Evolutionary conservation across 2,329 filamentous ascomycete species (phyloP), one percentile per base, ranked within the genome.

Genomic region (Fusarium goolgardi): DNA sequence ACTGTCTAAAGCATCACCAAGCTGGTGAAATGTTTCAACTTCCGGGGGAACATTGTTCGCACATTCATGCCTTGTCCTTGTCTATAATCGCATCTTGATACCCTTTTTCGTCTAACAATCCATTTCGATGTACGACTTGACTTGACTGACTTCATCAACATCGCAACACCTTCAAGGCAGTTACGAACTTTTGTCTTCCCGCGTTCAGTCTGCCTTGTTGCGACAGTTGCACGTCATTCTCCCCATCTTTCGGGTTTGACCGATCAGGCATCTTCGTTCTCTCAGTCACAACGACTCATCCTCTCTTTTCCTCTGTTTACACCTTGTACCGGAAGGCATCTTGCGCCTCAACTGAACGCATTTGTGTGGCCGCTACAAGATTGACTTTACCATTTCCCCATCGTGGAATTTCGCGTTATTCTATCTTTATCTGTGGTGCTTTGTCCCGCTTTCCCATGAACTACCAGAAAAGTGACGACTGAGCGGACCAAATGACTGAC

Each of bases 181-280:
- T 39, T 20, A 29, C 21, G 47, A 29, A 39, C 20, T 53, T 29
- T 4, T 41, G 27, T 29, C 21, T 20, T 53, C 41, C 59, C 44
- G 16, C 54, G 40, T 55, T 51, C 35, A 8, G 34, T 55, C 34
- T 54, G 60, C 61, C 60, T 43, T 32, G 51, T 54, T 40, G 25
- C 29, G 27, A 32, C 54, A 41, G 37, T 37, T 43, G 29, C 23
- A 49, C 29, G 37, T 23, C 46, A 54, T 40, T 35, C 37, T 29
- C 13, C 41, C 20, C 25, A 21, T 34, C 34, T 21, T 11, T 65
- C 63, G 63, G 63, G 40, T 60, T 65, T 64, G 52, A 23, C 65
- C 64, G 64, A 68, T 25, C 34, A 67, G 65, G 65, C 59, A 61
- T 65, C 57, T 31, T 55, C 39, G 15, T 54, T 47, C 45, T 55